Evolutionary conservation across 768 basidiomycete genomes (phyloP), one percentile per base, ranked within the genome.

Genomic region (Gloeopeniophorella convolvens): DNA sequence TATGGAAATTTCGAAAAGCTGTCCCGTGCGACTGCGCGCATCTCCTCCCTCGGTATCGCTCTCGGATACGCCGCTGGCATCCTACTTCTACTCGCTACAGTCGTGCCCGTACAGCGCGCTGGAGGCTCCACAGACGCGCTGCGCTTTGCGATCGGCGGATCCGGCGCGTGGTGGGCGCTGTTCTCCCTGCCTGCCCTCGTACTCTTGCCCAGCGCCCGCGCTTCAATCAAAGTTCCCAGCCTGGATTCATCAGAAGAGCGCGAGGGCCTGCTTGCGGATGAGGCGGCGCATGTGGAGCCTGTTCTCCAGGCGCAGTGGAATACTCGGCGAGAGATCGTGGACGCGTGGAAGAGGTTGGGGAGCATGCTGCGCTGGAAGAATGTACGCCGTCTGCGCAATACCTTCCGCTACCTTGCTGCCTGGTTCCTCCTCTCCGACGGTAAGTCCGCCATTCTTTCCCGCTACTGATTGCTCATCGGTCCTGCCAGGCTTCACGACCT

Each of bases 381-480:
- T 62, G 80, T 94, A 33, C 77, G 76, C 63, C 76, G 77, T 45
- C 71, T 97, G 13, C 75, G 77, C 26, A 84, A 91, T 60, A 92
- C 93, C 1, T 98, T 94, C 72, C 77, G 77, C 57, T 97, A 90
- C 60, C 82, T 97, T 35, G 78, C 83, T 5, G 91, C 95, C 0
- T 97, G 94, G 93, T 94, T 96, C 64, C 74, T 98, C 11, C 78
- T 98, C 20, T 90, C 88, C 1, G 94, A 98, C 60, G 89, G 91
- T 88, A 45, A 36, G 77, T 66, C 26, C 9, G 1, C 4, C 28
- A 3, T 24, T 23, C 36, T 32, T n/a, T 32, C 36, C 33, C 32
- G 5, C 4, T 13, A 16, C 8, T 24, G n/a, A 11, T 36, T 31
- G 34, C 42, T 39, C 48, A 8, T n/a, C 12, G 4, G 16, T 21